These are phyloP conservation scores for Tuctoria greenei DNA, from an alignment of 176 grass and related monocot species.

Conservation along the genomic window DNA sequence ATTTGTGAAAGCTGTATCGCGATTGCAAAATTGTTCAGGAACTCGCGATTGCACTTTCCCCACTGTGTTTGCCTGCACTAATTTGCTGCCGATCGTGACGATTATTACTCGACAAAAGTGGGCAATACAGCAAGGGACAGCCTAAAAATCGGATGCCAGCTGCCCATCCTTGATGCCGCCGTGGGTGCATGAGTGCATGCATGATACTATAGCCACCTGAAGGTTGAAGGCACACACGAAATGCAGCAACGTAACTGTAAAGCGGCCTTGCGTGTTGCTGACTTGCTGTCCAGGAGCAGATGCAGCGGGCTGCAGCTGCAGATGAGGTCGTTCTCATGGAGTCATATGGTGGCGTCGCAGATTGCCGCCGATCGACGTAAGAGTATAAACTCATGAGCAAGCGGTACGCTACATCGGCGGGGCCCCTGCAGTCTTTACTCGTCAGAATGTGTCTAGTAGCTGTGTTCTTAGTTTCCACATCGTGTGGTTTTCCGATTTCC, in stretches of 20 bases:
- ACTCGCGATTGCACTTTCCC: not conserved
- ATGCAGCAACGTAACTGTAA: constrained; percentile 20
- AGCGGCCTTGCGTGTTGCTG: constrained; percentile 4
- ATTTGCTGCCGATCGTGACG: not conserved
- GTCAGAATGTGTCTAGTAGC: too few species aligned
- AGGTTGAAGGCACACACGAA: not conserved
- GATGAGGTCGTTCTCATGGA: not conserved
- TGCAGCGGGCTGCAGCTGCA: not conserved
- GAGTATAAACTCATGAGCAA: not conserved
- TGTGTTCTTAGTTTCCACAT: not conserved
- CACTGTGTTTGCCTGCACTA: not conserved
- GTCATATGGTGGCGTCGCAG: not conserved
- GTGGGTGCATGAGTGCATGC: not conserved
- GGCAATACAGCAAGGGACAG: constrained; percentile 12
- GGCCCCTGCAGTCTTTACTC: not conserved
- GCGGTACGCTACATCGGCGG: not conserved
- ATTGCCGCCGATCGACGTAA: constrained; percentile 1
- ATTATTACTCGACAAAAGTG: not conserved
- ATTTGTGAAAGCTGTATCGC: not conserved
- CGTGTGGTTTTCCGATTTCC: not conserved
- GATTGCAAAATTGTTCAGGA: not conserved
- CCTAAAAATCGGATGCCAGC: not conserved
- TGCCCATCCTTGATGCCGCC: not conserved
- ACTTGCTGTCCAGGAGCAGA: not conserved
- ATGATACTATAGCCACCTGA: not conserved